Percentiles rank a stretch among this genome's conserved stretches.
Evolutionary conservation across 495 filamentous ascomycete species (phyloP).

Genomic region (Penicillium alfredii): DNA sequence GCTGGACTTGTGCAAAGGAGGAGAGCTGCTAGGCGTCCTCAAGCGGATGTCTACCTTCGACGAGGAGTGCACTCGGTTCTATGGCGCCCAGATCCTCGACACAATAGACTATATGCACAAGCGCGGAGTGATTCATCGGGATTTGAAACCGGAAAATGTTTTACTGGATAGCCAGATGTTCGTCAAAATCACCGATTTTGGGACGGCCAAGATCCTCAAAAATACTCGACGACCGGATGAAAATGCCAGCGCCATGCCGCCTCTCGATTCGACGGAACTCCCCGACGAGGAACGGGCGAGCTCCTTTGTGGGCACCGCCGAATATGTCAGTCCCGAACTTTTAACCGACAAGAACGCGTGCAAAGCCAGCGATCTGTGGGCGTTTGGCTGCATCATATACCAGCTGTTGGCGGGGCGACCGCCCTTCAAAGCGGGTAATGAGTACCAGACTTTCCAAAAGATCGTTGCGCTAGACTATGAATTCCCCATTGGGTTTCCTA

Average conservation of each 20-base stretch:
- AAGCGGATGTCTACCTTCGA: conserved; percentile 95
- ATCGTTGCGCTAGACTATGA: conserved; percentile 92
- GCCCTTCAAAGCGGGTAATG: conserved; percentile 95
- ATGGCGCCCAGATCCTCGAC: conserved; percentile 93
- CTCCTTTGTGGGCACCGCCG: conserved; percentile 96
- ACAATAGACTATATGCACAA: conserved; percentile 98
- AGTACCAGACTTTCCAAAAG: conserved; percentile 97
- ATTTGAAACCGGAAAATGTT: conserved; percentile 97
- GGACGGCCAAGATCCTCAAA: conserved; percentile 89
- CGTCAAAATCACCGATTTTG: conserved; percentile 98
- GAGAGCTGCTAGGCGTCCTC: conserved; percentile 85
- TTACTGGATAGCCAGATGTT: conserved; percentile 93
- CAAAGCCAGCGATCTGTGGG: conserved; percentile 98
- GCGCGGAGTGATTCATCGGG: conserved; percentile 90
- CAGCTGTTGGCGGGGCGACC: conserved; percentile 89
- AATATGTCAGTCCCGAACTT: conserved; percentile 96
- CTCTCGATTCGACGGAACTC: conserved; percentile 50
- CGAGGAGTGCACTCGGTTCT: conserved; percentile 91
- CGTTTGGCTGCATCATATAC: conserved; percentile 99
- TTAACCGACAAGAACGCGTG: conserved; percentile 93
- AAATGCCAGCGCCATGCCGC: conserved; percentile 37
- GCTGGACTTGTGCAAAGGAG: conserved; percentile 85
- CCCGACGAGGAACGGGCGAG: conserved; percentile 68
- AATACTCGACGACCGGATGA: conserved; percentile 50
- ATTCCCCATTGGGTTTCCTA: conserved; percentile 86